Evolutionary conservation across 2,329 filamentous ascomycete genomes (phyloP).

Genomic region (Microcyclospora tardicrescens): DNA sequence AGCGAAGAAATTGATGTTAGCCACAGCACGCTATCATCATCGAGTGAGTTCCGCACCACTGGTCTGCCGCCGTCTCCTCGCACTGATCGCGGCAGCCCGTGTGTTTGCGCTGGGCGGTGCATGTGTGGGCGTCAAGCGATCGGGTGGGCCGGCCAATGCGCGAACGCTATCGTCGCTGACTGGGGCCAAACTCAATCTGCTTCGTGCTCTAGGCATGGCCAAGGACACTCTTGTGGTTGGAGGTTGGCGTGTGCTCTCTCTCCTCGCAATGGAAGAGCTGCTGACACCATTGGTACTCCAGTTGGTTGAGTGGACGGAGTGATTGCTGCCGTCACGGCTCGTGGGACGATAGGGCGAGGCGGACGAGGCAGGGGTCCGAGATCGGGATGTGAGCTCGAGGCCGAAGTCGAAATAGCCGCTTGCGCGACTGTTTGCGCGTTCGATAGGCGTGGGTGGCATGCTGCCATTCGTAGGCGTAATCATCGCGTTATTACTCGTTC

Average conservation of each 20-base stretch:
- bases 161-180: conserved; percentile 1
- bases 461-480: conserved; percentile 11
- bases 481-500: conserved; percentile 21
- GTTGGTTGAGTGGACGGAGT: conserved; percentile 2
- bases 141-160: conserved; percentile 2
- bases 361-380: conserved; percentile 1
- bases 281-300: conserved; percentile 3
- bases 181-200: conserved; percentile 15
- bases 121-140: conserved; percentile 17
- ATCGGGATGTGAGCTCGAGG: conserved; percentile 7
- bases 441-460: conserved; percentile 13
- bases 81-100: conserved; percentile 8
- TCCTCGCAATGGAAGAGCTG: background rate
- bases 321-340: conserved; percentile 13
- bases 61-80: conserved; percentile 10
- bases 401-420: conserved; percentile 17
- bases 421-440: conserved; percentile 5
- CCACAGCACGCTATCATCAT: background rate
- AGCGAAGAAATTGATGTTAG: no score
- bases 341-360: conserved; percentile 16
- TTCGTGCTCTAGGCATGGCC: conserved; percentile 1
- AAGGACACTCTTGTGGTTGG: background rate
- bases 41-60: conserved; percentile 4
- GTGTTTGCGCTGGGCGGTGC: conserved; percentile 9
- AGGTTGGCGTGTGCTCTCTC: background rate